Conservation (phyloP, 169 alveolate species). For the Eimeria praecox region DNA sequence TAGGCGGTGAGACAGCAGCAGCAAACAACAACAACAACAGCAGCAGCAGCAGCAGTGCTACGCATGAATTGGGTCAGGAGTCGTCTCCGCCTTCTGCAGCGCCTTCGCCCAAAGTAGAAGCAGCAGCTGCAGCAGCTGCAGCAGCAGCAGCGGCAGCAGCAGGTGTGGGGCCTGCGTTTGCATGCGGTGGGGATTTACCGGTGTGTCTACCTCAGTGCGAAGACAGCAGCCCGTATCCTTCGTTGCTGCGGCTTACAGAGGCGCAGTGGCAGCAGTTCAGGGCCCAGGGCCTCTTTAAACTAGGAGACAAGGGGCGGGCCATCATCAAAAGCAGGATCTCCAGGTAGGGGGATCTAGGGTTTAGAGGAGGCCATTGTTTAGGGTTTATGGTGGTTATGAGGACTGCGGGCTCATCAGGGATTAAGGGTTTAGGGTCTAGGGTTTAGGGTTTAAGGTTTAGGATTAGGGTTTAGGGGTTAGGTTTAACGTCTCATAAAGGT, state of each 20-base stretch:
- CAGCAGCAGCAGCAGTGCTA: not conserved
- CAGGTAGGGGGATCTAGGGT: constrained; percentile 6
- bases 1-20: not conserved
- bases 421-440: not conserved
- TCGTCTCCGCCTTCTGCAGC: constrained; percentile 19
- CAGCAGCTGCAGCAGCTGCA: constrained; percentile 43
- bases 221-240: constrained; percentile 33
- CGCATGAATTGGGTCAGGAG: not conserved
- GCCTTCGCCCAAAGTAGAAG: not conserved
- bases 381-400: not conserved
- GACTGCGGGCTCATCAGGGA: no score
- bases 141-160: constrained; percentile 30
- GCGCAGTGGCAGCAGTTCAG: constrained; percentile 69
- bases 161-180: constrained; percentile 34
- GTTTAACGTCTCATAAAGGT: not conserved
- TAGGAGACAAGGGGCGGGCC: constrained; percentile 67
- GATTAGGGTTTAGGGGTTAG: not conserved
- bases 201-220: constrained; percentile 48
- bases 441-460: not conserved
- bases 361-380: not conserved
- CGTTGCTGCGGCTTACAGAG: constrained; percentile 60
- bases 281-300: constrained; percentile 61
- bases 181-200: constrained; percentile 38
- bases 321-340: constrained; percentile 57
- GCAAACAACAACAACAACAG: not conserved